Evolutionary conservation across 2,329 filamentous ascomycete species (phyloP), one percentile per base, ranked within the genome.

Genomic region (Fusarium pseudoanthophilum): DNA sequence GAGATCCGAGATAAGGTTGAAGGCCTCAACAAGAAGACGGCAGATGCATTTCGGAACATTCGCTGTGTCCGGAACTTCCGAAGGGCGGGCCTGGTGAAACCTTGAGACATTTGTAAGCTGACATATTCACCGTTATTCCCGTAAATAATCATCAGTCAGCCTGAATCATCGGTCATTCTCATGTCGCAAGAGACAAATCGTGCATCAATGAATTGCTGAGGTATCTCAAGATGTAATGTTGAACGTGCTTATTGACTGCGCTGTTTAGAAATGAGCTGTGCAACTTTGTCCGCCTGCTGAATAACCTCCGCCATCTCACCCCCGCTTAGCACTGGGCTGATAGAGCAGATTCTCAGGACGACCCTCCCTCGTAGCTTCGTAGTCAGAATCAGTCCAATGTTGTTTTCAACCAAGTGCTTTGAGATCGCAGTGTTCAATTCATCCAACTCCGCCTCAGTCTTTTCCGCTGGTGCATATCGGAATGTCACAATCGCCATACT

Each of bases 401-500:
- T 24, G 0, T 45, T 37, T 4, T 69, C 32, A 11, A 68, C 26
- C 3, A 69, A 28, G 7, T 40, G 3, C 13, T 26, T 69, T 1
- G 66, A 68, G 20, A 69, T 69, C 3, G 28, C n/a, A 2, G 56
- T 57, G 8, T 68, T 68, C 3, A 69, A 7, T 7, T 1, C 32
- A 34, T 68, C 66, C 37, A 63, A 18, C 11, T 69, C 32, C 24
- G 63, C 37, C 4, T 56, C 57, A 2, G 32, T 49, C 49, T 51
- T 68, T 2, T 28, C 64, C 1, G 1, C 0, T 4, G 64, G 42
- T 16, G 56, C 64, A 42, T 69, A 68, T 32, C 64, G 42, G 28
- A 68, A 68, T 4, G 64, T 69, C 16, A 68, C 49, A 7, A 68
- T 68, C 18, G 66, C 64, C 64, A 68, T 69, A 7, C 49, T 68